Base-by-base conservation (phyloP, 1,139 yeast species). In the Hyphopichia khmerensis region DNA sequence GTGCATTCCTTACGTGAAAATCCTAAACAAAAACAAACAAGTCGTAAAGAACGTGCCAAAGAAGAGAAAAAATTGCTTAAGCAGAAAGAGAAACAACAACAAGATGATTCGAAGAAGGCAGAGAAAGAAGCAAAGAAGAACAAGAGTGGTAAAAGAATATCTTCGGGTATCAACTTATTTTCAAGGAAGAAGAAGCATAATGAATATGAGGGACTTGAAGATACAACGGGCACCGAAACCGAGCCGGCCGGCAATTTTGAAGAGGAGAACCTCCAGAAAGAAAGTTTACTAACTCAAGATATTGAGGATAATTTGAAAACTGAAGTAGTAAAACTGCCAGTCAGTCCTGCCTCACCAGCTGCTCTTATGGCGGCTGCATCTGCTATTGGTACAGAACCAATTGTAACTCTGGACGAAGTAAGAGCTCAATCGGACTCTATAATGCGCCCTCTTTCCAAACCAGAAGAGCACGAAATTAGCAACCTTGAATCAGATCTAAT, bases 1-100 rank as follows among this genome's bases (percentile, higher is more conserved):
- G 51, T 56, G 23, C 75, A 67, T 43, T 71, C 77, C 1, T 52
- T 72, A 51, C 59, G 77, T 43, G 49, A 42, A 9, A 40, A 32
- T 7, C 7, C 34, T 4, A 42, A 40, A 29, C 39, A 43, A 11
- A 53, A 51, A 36, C 40, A 46, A 15, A 38, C 55, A 6, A 49
- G 61, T 1, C 48, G 67, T 17, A 68, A 67, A 42, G 71, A 65
- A 32, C 55, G 71, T 35, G 61, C 59, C 0, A 67, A 67, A 45
- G 69, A 65, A 38, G 75, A 68, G 40, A 61, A 57, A 52, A 59
- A 50, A 42, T 49, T 48, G 17, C 52, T 46, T 35, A 57, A 48
- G 44, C 53, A 50, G 21, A 39, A 43, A 17, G 52, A 49, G 27
- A 55, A 58, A 38, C 52, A 50, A 35, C 40, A 47, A 26, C 48